phyloP scores from a whole-genome alignment of 2,329 filamentous ascomycete genomes.

The Pseudocercospora fuligena region DNA sequence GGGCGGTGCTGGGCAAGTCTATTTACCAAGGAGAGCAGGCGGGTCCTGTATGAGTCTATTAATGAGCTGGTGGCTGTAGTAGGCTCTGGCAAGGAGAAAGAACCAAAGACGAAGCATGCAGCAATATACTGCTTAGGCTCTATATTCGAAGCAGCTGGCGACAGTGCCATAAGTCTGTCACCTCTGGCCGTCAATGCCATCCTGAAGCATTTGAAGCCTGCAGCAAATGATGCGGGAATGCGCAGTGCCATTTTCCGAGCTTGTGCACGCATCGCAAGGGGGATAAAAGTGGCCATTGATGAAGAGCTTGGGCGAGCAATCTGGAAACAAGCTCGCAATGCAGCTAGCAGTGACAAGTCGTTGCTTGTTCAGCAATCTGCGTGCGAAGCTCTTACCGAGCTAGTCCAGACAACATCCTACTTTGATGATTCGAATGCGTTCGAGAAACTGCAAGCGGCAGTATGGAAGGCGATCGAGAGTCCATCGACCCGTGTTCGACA shows the following conservation, averaged over 20 bases:
- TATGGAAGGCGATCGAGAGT: constrained; percentile 88
- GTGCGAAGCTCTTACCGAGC: constrained; percentile 76
- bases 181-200: constrained; percentile 73
- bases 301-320: constrained; percentile 85
- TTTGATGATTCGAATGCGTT: constrained; percentile 91
- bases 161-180: constrained; percentile 86
- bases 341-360: constrained; percentile 80
- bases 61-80: constrained; percentile 81
- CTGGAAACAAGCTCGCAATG: constrained; percentile 86
- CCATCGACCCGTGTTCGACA: constrained; percentile 75
- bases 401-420: constrained; percentile 74
- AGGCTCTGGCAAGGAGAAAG: constrained; percentile 78
- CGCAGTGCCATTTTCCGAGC: constrained; percentile 78
- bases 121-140: constrained; percentile 86
- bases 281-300: constrained; percentile 78
- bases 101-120: constrained; percentile 80
- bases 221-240: constrained; percentile 79
- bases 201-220: constrained; percentile 78
- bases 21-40: constrained; percentile 83
- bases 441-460: constrained; percentile 78
- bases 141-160: constrained; percentile 88
- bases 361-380: constrained; percentile 77
- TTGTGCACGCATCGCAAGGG: constrained; percentile 74
- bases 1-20: constrained; percentile 83
- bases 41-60: constrained; percentile 90